Conservation (phyloP, 2,329 filamentous ascomycete species). For the Xylariaceae sp. region DNA sequence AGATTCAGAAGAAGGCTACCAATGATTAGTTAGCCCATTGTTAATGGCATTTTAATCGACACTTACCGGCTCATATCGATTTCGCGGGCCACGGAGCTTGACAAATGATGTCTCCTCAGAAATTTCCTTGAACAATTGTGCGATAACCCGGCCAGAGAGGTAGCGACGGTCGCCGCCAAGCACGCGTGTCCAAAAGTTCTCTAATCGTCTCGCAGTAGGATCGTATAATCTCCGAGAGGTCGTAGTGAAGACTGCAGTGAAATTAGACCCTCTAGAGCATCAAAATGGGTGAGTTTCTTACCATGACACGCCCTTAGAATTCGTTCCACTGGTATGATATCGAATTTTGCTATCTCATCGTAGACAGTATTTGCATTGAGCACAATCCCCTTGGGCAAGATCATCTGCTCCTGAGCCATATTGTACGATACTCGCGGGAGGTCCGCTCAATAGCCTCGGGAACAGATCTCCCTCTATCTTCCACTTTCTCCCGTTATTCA, state of each 20-base stretch:
- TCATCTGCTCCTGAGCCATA: conserved; percentile 32
- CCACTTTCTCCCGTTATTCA: conserved; percentile 16
- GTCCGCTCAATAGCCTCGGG: conserved; percentile 11
- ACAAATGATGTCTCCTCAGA: conserved; percentile 53
- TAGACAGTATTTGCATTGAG: conserved; percentile 49
- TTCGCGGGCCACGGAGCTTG: conserved; percentile 47
- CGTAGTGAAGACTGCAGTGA: conserved; percentile 51
- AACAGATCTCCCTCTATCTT: conserved; percentile 8
- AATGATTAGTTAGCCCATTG: conserved; percentile 14
- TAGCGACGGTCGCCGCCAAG: conserved; percentile 53
- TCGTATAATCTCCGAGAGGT: conserved; percentile 54
- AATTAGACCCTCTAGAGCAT: conserved; percentile 13
- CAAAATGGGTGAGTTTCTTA: conserved; percentile 28
- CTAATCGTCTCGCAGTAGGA: conserved; percentile 56
- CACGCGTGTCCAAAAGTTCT: conserved; percentile 63
- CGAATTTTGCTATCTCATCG: conserved; percentile 47
- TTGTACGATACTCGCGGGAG: conserved; percentile 24
- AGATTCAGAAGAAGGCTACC: conserved; percentile 24
- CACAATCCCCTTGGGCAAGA: conserved; percentile 54
- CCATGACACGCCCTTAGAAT: conserved; percentile 54
- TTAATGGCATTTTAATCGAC: conserved; percentile 4
- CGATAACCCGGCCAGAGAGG: conserved; percentile 49
- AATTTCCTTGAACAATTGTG: conserved; percentile 52
- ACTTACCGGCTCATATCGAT: conserved; percentile 50
- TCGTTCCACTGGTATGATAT: conserved; percentile 46